These are phyloP conservation scores for Yamadazyma sp. DNA, from an alignment of 805 yeast species.

Conservation along the genomic window DNA sequence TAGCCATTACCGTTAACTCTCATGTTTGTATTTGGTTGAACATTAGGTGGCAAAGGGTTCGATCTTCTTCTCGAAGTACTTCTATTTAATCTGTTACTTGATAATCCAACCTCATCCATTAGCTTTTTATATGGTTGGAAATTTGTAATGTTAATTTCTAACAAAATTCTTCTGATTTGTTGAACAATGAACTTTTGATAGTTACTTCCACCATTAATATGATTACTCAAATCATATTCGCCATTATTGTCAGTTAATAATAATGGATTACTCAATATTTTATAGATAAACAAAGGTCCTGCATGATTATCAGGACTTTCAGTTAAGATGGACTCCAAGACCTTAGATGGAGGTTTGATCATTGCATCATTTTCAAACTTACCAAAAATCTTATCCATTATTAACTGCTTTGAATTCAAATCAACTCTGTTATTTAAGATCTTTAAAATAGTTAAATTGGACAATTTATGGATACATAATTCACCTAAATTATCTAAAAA, in stretches of 20 bases:
- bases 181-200: slow-evolving; percentile 55
- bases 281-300: slow-evolving; percentile 63
- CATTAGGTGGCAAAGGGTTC: slow-evolving; percentile 1
- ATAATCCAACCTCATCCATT: slow-evolving; percentile 87
- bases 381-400: slow-evolving; percentile 68
- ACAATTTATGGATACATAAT: slow-evolving; percentile 78
- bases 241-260: slow-evolving; percentile 29
- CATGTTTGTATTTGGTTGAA: neutral
- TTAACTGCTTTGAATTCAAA: slow-evolving; percentile 53
- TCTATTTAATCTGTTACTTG: slow-evolving; percentile 31
- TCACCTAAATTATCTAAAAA: slow-evolving; percentile 59
- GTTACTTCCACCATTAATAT: slow-evolving; percentile 21
- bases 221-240: slow-evolving; percentile 31
- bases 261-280: slow-evolving; percentile 71
- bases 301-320: slow-evolving; percentile 57
- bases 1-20: slow-evolving; percentile 1
- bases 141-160: slow-evolving; percentile 53
- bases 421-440: slow-evolving; percentile 69
- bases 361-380: slow-evolving; percentile 29
- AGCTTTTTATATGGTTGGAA: slow-evolving; percentile 78
- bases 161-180: slow-evolving; percentile 61
- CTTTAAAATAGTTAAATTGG: slow-evolving; percentile 77
- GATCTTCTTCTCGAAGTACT: slow-evolving; percentile 14
- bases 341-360: slow-evolving; percentile 35
- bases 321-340: slow-evolving; percentile 56